Percentiles rank a stretch among this genome's conserved stretches.
Conservation (phyloP, 495 filamentous ascomycete genomes). For the Aspergillus affinis region DNA sequence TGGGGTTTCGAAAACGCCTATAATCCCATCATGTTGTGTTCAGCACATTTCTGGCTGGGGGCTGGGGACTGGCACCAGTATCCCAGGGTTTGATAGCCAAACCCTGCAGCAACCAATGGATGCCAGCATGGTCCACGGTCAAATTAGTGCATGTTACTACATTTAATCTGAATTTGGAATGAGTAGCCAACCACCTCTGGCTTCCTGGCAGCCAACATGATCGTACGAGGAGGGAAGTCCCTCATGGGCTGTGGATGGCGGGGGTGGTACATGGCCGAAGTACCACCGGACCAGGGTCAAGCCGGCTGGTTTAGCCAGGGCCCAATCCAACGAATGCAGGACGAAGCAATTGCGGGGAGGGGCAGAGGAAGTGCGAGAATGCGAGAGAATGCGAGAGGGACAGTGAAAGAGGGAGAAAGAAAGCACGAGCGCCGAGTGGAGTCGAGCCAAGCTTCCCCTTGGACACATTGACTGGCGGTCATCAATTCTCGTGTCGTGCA, state of each 20-base stretch:
- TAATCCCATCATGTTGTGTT: too few species aligned
- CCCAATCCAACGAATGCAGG: background rate
- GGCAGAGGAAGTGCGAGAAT: background rate
- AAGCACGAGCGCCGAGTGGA: slow-evolving; percentile 5
- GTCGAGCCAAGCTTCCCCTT: slow-evolving; percentile 28
- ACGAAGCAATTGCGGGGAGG: background rate
- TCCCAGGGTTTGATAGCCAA: background rate
- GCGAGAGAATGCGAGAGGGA: background rate
- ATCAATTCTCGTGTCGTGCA: slow-evolving; percentile 10
- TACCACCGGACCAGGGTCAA: background rate
- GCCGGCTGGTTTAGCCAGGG: background rate
- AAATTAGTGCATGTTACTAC: background rate
- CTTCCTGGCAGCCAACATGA: background rate
- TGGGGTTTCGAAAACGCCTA: too few species aligned
- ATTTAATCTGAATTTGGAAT: background rate
- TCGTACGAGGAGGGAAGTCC: background rate
- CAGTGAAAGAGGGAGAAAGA: too few species aligned
- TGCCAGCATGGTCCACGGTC: background rate
- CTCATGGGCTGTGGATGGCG: background rate
- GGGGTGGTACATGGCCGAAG: background rate
- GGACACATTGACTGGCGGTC: slow-evolving; percentile 7
- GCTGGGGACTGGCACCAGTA: background rate
- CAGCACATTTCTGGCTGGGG: background rate
- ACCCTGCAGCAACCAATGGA: background rate
- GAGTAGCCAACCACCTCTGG: background rate